Base-by-base conservation (phyloP, 2,329 filamentous ascomycete genomes). In the Coniochaeta ligniaria region DNA sequence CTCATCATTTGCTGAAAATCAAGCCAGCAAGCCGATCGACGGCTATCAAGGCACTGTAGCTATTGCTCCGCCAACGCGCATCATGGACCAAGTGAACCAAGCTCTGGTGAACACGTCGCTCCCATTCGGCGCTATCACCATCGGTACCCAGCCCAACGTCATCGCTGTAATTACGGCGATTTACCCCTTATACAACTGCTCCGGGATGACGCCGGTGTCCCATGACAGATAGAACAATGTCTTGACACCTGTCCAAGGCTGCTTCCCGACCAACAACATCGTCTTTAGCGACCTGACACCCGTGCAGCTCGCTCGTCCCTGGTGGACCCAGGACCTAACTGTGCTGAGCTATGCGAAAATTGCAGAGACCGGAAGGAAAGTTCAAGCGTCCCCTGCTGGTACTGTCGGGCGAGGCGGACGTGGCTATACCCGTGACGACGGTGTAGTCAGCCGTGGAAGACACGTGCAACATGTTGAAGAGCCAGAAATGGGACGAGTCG, bases 1-100 rank as follows among this genome's bases (percentile, higher is more conserved):
- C 26, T 58, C 6, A 22, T 36, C 67, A 3, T 62, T 70, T 43
- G 73, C 74, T 11, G 67, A 76, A 59, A 64, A 69, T 22, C 72
- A 75, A 60, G 69, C 69, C 12, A 59, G 63, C 17, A 61, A 65
- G 7, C 69, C 72, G 36, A 63, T 73, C 0, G 58, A 68, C 0
- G 76, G 75, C 0, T 78, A 74, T 58, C 66, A 73, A 4, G 76
- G 76, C 8, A 66, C 73, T 14, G 63, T 77, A 9, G 69, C 75
- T 1, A 50, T 50, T 24, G 58, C 58, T 9, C 58, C 28, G 26
- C 26, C 33, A 41, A 55, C 45, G 11, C 58, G 55, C 33, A 8
- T 22, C 20, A 24, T 57, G 17, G 36, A 41, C 12, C 36, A 41
- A n/a, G 36, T 41, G 12, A 11, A 41, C 36, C 36, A 41, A n/a